Base-by-base conservation (phyloP, 108 stramenopile species). In the Discostella pseudostelligera region DNA sequence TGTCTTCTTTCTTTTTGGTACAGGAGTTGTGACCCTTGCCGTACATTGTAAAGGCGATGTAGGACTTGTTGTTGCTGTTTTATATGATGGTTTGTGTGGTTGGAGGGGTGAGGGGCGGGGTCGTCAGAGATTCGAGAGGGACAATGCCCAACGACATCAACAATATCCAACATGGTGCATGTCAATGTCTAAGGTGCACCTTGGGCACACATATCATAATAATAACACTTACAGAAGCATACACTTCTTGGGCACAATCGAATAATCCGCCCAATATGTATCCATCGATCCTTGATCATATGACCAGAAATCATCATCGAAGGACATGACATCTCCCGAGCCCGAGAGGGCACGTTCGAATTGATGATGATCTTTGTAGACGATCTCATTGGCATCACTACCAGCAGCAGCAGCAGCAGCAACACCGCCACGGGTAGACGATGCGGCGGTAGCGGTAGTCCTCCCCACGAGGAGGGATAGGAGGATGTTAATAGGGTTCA, bases 1-100 rank as follows among this genome's bases (percentile, higher is more conserved):
- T 36, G 37, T 72, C 78, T 20, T 46, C 35, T 8, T 29, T 60
- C 45, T 60, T 69, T 46, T 55, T 53, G 12, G 53, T 3, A 56
- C 78, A 79, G n/a, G 25, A 37, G 24, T 79, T 79, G 69, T 79
- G 62, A 48, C 54, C 61, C 12, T 61, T 36, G 24, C 61, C 61
- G 58, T 69, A 74, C 8, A 79, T 3, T 35, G 69, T 68, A 24
- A 64, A 79, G 37, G 73, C 78, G 19, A 79, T 70, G 14, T 62
- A 42, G 17, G 69, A 61, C 13, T 70, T 55, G 32, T 71, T 71
- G 17, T 74, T 74, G 48, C 76, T 78, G 76, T 56, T 29, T 10
- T 16, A 8, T 49, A 13, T 61, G 44, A 14, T 4, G 3, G 42
- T 43, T 4, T n/a, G 43, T 70, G 49, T 43, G 1, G 14, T 13